A percentile compares a stretch with the other conserved stretches of the same genome.
Evolutionary conservation across 306 rosid species (phyloP).

Genomic region (Gastrolobium villosum): DNA sequence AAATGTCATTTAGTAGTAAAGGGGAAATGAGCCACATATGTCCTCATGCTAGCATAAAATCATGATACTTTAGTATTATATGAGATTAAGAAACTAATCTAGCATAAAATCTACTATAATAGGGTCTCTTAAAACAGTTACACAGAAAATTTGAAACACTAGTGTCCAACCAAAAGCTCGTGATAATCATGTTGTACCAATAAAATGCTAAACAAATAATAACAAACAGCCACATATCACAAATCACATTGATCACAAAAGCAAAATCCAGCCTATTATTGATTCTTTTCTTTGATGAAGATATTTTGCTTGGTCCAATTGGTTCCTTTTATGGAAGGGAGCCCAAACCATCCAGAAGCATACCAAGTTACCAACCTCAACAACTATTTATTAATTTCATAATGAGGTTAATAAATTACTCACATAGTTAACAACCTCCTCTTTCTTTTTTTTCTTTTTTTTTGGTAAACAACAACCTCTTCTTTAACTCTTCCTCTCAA

Average conservation of each 20-base stretch:
- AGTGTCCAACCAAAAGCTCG: background rate
- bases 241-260: too few relatives aligned
- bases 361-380: slow-evolving; percentile 24
- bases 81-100: slow-evolving; percentile 5
- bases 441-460: background rate
- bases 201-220: background rate
- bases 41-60: too few relatives aligned
- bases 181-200: background rate
- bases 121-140: background rate
- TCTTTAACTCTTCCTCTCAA: background rate
- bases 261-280: background rate
- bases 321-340: background rate
- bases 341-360: slow-evolving; percentile 1
- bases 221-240: too few relatives aligned
- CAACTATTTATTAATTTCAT: slow-evolving; percentile 13
- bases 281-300: background rate
- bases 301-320: slow-evolving; percentile 2
- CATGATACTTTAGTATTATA: background rate
- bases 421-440: slow-evolving; percentile 14
- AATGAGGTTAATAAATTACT: slow-evolving; percentile 9
- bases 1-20: slow-evolving; percentile 7
- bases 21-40: background rate
- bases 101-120: background rate
- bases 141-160: background rate
- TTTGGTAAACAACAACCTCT: background rate